Percentiles rank a stretch among this genome's conserved stretches.
phyloP scores from a whole-genome alignment of 768 basidiomycete genomes.

The Tulasnella sp. region DNA sequence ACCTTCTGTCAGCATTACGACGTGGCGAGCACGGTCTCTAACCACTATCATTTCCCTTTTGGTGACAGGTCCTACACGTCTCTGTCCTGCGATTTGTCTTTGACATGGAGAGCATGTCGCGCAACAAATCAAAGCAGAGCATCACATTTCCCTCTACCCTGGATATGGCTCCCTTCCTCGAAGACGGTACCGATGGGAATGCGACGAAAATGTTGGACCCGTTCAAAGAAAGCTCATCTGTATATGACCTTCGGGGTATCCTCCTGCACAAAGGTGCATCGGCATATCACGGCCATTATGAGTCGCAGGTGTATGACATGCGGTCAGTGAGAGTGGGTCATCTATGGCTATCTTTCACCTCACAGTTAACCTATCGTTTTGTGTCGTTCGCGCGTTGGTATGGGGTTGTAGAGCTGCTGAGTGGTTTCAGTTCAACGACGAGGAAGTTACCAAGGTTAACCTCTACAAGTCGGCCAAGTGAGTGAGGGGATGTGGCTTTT shows the following conservation, averaged over 20 bases:
- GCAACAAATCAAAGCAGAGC: slow-evolving; percentile 76
- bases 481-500: neutral
- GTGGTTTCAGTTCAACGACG: slow-evolving; percentile 94
- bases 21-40: too few relatives aligned
- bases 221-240: slow-evolving; percentile 13
- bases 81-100: slow-evolving; percentile 90
- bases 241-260: slow-evolving; percentile 80
- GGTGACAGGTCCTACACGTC: slow-evolving; percentile 55
- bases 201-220: too few relatives aligned
- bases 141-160: slow-evolving; percentile 67
- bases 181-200: neutral
- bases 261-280: slow-evolving; percentile 84
- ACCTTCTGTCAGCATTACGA: neutral
- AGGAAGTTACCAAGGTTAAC: slow-evolving; percentile 38
- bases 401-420: slow-evolving; percentile 51
- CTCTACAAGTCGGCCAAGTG: slow-evolving; percentile 21
- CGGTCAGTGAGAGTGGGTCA: too few relatives aligned
- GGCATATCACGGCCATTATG: slow-evolving; percentile 86
- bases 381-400: too few relatives aligned
- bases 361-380: too few relatives aligned
- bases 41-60: neutral
- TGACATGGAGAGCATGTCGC: slow-evolving; percentile 61
- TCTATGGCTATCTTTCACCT: neutral
- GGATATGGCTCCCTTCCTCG: slow-evolving; percentile 59
- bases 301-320: slow-evolving; percentile 69